Evolutionary conservation across 192 early-diverging fungal genomes (phyloP).

Genomic region (Gamsiella multidivaricata): DNA sequence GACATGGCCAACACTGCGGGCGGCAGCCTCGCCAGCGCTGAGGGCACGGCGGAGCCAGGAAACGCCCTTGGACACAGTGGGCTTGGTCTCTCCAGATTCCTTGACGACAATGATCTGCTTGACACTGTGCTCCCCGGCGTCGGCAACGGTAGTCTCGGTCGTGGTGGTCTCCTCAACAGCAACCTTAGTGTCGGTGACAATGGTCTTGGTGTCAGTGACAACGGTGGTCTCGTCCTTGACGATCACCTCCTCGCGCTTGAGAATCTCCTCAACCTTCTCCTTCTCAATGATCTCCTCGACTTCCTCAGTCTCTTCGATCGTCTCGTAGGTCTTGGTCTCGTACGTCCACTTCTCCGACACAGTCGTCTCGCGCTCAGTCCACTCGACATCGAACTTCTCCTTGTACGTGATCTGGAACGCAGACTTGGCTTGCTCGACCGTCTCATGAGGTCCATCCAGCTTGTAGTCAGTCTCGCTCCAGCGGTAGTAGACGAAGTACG

Average conservation of each 20-base stretch:
- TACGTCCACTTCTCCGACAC: slow-evolving; percentile 30
- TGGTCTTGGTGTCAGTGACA: too few species aligned
- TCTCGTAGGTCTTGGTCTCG: slow-evolving; percentile 39
- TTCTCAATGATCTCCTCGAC: slow-evolving; percentile 44
- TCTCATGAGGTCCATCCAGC: slow-evolving; percentile 35
- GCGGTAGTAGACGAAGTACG: slow-evolving; percentile 20
- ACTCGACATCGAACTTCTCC: slow-evolving; percentile 22
- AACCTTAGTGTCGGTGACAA: background rate
- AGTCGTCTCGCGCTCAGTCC: slow-evolving; percentile 24
- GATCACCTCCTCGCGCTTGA: slow-evolving; percentile 26
- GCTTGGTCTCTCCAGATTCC: background rate
- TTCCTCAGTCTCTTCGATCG: slow-evolving; percentile 29
- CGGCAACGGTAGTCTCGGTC: background rate
- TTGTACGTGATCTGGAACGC: slow-evolving; percentile 29
- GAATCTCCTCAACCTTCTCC: slow-evolving; percentile 12
- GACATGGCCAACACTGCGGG: background rate
- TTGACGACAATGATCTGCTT: slow-evolving; percentile 9
- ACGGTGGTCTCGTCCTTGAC: background rate
- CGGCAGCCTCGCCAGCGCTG: background rate
- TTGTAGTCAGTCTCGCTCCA: slow-evolving; percentile 39
- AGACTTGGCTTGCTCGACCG: slow-evolving; percentile 28
- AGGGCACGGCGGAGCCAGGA: slow-evolving; percentile 3
- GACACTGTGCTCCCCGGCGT: background rate
- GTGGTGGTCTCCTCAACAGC: background rate
- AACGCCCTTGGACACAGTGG: background rate